These are phyloP conservation scores for Fraxinus cuspidata DNA, from an alignment of 257 asterid genomes.

Conservation along the genomic window DNA sequence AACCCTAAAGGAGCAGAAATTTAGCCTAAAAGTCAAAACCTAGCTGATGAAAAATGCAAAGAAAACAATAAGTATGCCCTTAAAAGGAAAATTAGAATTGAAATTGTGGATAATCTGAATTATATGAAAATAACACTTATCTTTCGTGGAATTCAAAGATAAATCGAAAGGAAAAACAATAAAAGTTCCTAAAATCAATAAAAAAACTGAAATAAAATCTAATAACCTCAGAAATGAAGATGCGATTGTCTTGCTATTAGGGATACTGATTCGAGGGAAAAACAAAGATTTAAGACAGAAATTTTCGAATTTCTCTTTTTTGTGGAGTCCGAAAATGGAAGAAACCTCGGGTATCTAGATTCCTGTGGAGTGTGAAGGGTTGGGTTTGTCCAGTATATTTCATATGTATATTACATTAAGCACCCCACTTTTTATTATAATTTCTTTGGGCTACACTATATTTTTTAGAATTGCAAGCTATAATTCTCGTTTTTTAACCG, in stretches of 20 bases:
- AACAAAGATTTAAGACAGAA: not conserved
- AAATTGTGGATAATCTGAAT: not conserved
- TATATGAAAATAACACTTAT: not conserved
- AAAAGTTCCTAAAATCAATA: not conserved
- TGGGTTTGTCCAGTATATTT: constrained; percentile 5
- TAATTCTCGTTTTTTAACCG: too few species aligned
- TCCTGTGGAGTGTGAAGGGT: constrained; percentile 26
- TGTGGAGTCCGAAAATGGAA: not conserved
- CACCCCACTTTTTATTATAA: not conserved
- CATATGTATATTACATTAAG: not conserved
- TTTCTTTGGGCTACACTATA: not conserved
- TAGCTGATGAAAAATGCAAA: constrained; percentile 14
- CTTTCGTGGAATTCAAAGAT: constrained; percentile 1
- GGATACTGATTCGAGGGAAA: not conserved
- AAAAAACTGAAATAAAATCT: not conserved
- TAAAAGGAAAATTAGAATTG: not conserved
- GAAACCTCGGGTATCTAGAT: not conserved
- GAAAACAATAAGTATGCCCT: not conserved
- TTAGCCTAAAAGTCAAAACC: constrained; percentile 29
- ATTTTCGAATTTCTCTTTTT: not conserved
- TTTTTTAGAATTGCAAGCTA: not conserved
- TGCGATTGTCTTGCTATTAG: not conserved
- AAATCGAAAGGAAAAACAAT: not conserved
- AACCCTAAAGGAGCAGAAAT: constrained; percentile 37
- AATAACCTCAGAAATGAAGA: not conserved